Conservation (phyloP, 192 early-diverging fungal genomes). For the Spinellus fusiger region DNA sequence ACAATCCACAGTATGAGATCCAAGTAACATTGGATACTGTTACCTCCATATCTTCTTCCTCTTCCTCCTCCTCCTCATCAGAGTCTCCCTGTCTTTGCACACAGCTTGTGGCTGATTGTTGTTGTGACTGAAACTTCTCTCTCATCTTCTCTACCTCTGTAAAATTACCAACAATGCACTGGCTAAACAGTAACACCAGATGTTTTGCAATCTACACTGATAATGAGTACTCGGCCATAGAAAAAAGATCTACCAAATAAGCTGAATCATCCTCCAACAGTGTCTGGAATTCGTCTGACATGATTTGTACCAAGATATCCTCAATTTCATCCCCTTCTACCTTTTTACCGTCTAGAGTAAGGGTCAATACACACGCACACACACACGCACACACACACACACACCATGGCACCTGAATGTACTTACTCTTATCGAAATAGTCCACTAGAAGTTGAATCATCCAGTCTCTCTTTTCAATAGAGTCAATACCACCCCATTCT, state of each 20-base stretch:
- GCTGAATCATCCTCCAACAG: slow-evolving; percentile 52
- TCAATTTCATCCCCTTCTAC: slow-evolving; percentile 47
- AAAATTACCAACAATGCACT: slow-evolving; percentile 42
- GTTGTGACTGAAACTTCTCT: slow-evolving; percentile 13
- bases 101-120: slow-evolving; percentile 12
- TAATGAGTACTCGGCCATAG: neutral
- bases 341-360: slow-evolving; percentile 43
- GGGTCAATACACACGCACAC: neutral
- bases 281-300: slow-evolving; percentile 52
- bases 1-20: too few relatives aligned
- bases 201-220: slow-evolving; percentile 31
- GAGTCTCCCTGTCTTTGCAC: slow-evolving; percentile 23
- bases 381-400: neutral
- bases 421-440: slow-evolving; percentile 54
- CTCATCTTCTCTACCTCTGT: slow-evolving; percentile 20
- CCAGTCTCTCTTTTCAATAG: slow-evolving; percentile 62
- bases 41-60: neutral
- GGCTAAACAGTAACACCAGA: slow-evolving; percentile 33
- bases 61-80: slow-evolving; percentile 29
- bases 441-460: slow-evolving; percentile 60
- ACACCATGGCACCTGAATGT: neutral
- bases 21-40: too few relatives aligned
- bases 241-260: slow-evolving; percentile 32
- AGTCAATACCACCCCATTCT: slow-evolving; percentile 63
- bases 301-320: slow-evolving; percentile 46